Evolutionary conservation across 75 land plant species (phyloP), one percentile per base, ranked within the genome.

Genomic region (Cunninghamia lanceolata): DNA sequence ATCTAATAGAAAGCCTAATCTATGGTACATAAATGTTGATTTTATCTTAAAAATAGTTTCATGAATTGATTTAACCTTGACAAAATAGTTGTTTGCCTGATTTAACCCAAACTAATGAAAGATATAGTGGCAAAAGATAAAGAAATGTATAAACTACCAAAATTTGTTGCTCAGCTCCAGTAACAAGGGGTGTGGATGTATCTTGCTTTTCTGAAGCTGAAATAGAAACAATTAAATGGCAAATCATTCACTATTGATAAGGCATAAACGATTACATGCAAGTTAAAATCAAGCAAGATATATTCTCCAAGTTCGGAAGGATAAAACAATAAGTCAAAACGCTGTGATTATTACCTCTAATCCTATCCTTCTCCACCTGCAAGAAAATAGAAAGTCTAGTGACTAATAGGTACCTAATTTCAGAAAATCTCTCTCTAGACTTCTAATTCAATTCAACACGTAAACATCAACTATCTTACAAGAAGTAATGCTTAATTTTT

Each of bases 151-250:
- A 5, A 82, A 76, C 70, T 91, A 95, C 99, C 94, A 98, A 86
- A 90, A 98, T 98, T 85, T 98, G 99, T 56, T 96, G 99, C 86
- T 98, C 99, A 76, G 97, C 98, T 39, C 84, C 91, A 15, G 88
- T 90, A 54, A 91, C 84, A 85, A 82, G 88, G 32, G 87, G 85
- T 81, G 39, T 73, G 36, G 82, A 82, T 36, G 86, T 70, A 75
- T 94, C 95, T 86, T 89, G 90, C 73, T 89, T 89, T 38, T 68
- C 86, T 79, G 82, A 52, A 45, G 83, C 95, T 95, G 85, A 54
- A 63, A 87, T 28, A 43, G 47, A 40, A 79, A 21, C 82, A 79
- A 28, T 42, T 78, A 42, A 78, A 43, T 30, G 43, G 35, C 0
- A 17, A 4, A 83, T 30, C 9, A 47, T 34, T 47, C 68, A 83